A percentile compares a stretch with the other conserved stretches of the same genome.
phyloP scores from a whole-genome alignment of 1,284 basidiomycete species.

The Phylloporus sp. region DNA sequence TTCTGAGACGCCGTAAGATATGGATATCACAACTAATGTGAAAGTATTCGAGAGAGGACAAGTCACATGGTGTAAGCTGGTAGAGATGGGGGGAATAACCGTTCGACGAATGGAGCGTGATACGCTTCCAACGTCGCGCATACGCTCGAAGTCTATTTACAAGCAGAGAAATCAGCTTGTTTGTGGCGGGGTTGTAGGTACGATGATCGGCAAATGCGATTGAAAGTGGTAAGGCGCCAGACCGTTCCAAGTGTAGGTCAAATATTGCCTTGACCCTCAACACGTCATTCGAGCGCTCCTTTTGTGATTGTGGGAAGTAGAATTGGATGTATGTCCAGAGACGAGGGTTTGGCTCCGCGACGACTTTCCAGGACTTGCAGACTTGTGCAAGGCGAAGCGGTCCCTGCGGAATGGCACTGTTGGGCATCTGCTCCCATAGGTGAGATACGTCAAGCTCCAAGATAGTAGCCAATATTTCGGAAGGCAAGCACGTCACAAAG shows the following conservation, averaged over 20 bases:
- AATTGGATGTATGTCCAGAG: constrained; percentile 21
- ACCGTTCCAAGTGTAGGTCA: constrained; percentile 19
- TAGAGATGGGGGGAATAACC: constrained; percentile 8
- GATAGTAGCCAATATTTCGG: constrained; percentile 18
- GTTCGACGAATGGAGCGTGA: constrained; percentile 12
- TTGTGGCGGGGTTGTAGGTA: neutral
- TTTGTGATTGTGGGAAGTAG: constrained; percentile 1
- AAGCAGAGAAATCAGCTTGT: constrained; percentile 11
- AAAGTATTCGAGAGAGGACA: constrained; percentile 18
- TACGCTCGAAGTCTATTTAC: constrained; percentile 14
- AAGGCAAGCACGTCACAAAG: constrained; percentile 13
- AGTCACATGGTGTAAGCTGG: constrained; percentile 17
- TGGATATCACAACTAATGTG: neutral
- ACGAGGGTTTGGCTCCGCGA: constrained; percentile 14
- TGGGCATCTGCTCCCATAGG: neutral
- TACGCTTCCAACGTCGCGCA: constrained; percentile 18
- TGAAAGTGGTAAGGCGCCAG: constrained; percentile 16
- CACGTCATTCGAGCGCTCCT: constrained; percentile 7
- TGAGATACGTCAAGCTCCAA: constrained; percentile 15
- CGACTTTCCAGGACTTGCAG: constrained; percentile 20
- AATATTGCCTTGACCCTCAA: neutral
- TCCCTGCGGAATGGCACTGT: neutral
- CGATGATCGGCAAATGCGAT: constrained; percentile 23
- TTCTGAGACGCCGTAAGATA: neutral
- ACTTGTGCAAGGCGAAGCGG: constrained; percentile 17